Evolutionary conservation across 2,329 filamentous ascomycete species (phyloP), one percentile per base, ranked within the genome.

Genomic region (Pyricularia sp.): DNA sequence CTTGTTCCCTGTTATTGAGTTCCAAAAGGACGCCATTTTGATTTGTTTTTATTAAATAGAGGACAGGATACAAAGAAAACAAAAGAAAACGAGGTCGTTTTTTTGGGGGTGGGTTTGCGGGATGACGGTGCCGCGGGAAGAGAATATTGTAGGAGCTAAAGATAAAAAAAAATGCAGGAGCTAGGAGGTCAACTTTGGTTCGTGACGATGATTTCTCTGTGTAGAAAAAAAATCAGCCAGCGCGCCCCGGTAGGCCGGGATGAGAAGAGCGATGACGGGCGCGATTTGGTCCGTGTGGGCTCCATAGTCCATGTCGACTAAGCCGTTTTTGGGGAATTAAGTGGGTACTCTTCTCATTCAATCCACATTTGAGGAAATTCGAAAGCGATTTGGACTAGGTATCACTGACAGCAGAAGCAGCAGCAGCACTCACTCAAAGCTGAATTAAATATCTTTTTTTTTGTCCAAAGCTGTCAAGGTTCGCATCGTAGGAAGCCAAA

Each of bases 1-100:
- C 76, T 82, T 84, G 75, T 81, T 81, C 71, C 82, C 81, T n/a
- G 83, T 85, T 70, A 87, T 78, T 69, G 84, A 79, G 72, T 84
- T 82, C 84, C 84, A 87, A 72, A 86, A 76, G 62, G 53, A 57
- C 4, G 82, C 82, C 69, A 82, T 81, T 82, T 67, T 67, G 60
- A 31, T 22, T 62, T 40, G 33, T 12, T 49, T 53, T 62, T 62
- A 44, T 62, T 26, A 57, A 57, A 57, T 28, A 57, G n/a, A 12
- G 2, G 22, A n/a, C 24, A 57, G 22, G 10, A 57, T 12, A 57
- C 22, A 57, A 57, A 57, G 4, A 57, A 57, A 57, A 57, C 13
- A 57, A 26, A 57, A 24, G n/a, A 24, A 26, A 57, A 26, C 19
- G 5, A n/a, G 13, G 26, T 26, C 26, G 4, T 26, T 4, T 22